Base-by-base conservation (phyloP, 2,329 filamentous ascomycete genomes). In the Fusarium acutatum region DNA sequence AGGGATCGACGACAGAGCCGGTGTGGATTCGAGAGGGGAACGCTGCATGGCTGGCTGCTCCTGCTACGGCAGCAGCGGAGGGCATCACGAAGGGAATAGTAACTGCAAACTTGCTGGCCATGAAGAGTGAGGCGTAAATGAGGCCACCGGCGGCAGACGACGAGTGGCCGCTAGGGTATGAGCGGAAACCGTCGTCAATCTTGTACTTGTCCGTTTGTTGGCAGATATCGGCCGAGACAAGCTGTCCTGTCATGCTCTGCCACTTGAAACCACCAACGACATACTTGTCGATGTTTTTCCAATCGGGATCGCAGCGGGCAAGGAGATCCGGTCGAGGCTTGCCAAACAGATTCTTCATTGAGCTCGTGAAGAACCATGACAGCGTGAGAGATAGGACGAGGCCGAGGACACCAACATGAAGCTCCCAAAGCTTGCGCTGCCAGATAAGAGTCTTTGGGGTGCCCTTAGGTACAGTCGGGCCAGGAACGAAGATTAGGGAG, bases 401-500 rank as follows among this genome's bases (percentile, higher is more conserved):
- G 1, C 95, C 95, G 77, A 97, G 90, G 90, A 92, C 94, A 66
- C 94, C 95, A 5, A 90, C 91, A 80, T 98, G 94, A 81, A 94
- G 91, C 81, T 98, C 95, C 95, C 96, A 98, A 3, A 97, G 81
- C 83, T 96, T 97, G 73, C 94, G 89, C 79, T 89, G 90, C 91
- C 94, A 95, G 49, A 95, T 86, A 60, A 94, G 83, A 8, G 87
- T 82, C 72, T 87, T 87, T 4, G 93, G 90, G 0, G 92, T 91
- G 26, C 88, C 86, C 46, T 85, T 86, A 22, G 89, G 88, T 2
- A 92, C 90, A 3, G 91, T 91, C 11, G 89, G 87, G 7, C 93
- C 94, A 3, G 94, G 94, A 2, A 96, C 90, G 74, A 96, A 86
- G 68, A 90, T 72, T 37, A 97, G 82, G 44, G 90, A 89, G 64